Base-by-base conservation (phyloP, 2,329 filamentous ascomycete species). In the Rutstroemia sp. region DNA sequence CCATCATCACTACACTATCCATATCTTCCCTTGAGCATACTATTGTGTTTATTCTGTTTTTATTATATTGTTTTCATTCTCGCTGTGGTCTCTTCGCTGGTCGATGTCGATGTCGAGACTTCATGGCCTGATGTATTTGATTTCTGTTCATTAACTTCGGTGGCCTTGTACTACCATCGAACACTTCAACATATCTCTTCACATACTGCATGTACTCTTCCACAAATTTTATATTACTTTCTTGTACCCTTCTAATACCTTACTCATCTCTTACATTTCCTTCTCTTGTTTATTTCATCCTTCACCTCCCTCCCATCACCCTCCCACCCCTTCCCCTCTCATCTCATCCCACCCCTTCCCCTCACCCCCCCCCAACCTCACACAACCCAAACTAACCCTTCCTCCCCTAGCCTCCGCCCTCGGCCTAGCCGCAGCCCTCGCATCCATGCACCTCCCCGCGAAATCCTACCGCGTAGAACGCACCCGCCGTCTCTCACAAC, bases 401-500 rank as follows among this genome's bases (percentile, higher is more conserved):
- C 30, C 3, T 6, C 7, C 21, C 4, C 23, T 16, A 54, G 52
- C 52, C 21, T 54, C 52, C 27, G 52, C 45, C 3, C 52, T 54
- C 8, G 52, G 52, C n/a, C 52, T 54, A 5, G 52, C 52, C 8
- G 52, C 52, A 3, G 52, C 44, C 14, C 34, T 54, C 34, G 36
- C 52, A 49, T 54, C 52, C 12, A 54, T 54, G 52, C 52, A 49
- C 12, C 52, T 54, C 12, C 52, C 52, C 3, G 34, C 52, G n/a
- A 54, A 54, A 42, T 39, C 10, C 17, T 54, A 54, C 17, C 52
- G 52, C 23, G 52, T 54, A 12, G 52, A 54, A 21, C 52, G 52
- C 14, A 49, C n/a, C 5, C 52, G 52, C 4, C 52, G 52, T 16
- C 52, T 54, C 23, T 54, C 52, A 1, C 52, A 54, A 30, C 34